Base-by-base conservation (phyloP, 805 yeast species). In the Ogataea methylovora region DNA sequence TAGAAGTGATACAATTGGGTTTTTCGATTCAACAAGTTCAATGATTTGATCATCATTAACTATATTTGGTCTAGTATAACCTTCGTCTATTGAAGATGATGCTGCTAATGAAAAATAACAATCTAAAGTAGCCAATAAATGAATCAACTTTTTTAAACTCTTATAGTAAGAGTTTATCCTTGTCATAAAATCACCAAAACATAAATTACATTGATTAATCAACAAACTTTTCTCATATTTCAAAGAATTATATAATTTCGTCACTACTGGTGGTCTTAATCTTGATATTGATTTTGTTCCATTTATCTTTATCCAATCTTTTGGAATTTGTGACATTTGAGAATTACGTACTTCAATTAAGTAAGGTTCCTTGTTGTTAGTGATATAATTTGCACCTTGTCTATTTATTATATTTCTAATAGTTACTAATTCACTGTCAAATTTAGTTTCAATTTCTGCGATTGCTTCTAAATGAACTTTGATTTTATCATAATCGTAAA, bases 221-320 rank as follows among this genome's bases (percentile, higher is more conserved):
- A 80, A 58, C 33, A 63, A 42, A 36, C 79, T 95, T 34, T 74
- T 68, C 33, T 76, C 75, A 44, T 78, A 78, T 39, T 76, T 79
- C 24, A 79, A 52, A 25, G 63, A 53, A 34, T 75, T 74, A 31
- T 77, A 67, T 19, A 84, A 57, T 12, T 60, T 57, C 3, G 63
- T 44, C 1, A 78, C 67, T 21, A 55, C 59, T 0, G 94, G 84
- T 0, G 95, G 66, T 38, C 87, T 63, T 54, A 75, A 88, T 37
- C 97, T 61, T 2, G 86, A 72, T 2, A 85, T 78, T 2, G 76
- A 54, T 40, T 76, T 64, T 30, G 94, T 71, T 8, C 81, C 81
- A 45, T 73, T 81, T 19, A 84, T 71, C 44, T 84, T 81, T 10
- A 80, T 58, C 95, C 96, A 90, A 33, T 73, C 76, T 2, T 61